Evolutionary conservation across 306 rosid genomes (phyloP).

Genomic region (Sicyos baderoa): DNA sequence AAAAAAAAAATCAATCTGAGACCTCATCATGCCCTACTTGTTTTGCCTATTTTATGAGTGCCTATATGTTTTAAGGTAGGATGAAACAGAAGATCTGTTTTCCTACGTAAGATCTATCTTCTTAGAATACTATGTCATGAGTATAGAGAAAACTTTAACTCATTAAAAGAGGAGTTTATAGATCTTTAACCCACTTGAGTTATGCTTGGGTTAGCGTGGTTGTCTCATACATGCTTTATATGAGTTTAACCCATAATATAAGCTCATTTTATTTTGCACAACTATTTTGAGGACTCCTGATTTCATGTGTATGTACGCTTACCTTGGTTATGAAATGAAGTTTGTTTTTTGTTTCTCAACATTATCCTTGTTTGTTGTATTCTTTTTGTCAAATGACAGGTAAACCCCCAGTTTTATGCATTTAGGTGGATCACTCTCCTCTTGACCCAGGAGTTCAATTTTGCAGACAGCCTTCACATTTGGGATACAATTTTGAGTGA

Average conservation of each 20-base stretch:
- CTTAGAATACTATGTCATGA: not conserved
- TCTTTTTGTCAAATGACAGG: conserved; percentile 40
- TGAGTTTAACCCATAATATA: not conserved
- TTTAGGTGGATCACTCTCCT: conserved; percentile 99
- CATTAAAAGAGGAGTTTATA: not conserved
- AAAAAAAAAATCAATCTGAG: not conserved
- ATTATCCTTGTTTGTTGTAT: not conserved
- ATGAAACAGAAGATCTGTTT: not conserved
- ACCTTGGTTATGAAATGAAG: not conserved
- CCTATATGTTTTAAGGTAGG: not conserved
- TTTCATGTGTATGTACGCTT: not conserved
- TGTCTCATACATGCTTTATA: not conserved
- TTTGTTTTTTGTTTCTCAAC: not conserved
- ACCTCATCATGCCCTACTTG: not conserved
- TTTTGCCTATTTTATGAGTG: not conserved
- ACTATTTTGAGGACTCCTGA: not conserved
- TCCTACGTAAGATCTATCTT: not conserved
- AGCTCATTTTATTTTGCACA: not conserved
- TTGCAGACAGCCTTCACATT: conserved; percentile 87
- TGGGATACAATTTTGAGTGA: conserved; percentile 96
- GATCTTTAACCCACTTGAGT: not conserved
- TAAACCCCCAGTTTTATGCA: conserved; percentile 97
- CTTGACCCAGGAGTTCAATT: conserved; percentile 94
- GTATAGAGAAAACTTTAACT: not conserved
- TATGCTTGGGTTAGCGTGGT: not conserved